Base-by-base conservation (phyloP, 768 basidiomycete genomes). In the Jaapia argillacea region DNA sequence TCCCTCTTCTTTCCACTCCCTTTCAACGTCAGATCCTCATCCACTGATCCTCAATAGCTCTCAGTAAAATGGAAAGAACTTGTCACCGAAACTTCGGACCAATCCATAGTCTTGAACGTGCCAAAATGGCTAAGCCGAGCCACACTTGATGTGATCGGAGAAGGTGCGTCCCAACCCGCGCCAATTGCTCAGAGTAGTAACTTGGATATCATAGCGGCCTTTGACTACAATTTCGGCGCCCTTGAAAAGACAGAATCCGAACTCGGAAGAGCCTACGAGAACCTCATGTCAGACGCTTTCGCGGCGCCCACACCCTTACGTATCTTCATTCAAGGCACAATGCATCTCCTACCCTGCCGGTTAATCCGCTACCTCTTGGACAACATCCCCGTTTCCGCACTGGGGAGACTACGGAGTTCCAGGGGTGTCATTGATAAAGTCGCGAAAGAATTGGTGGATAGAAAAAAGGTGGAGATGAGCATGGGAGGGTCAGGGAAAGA, bases 221-320 rank as follows among this genome's bases (percentile, higher is more conserved):
- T 63, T 37, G 75, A 76, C 51, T 75, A 75, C 53, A 67, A 75
- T 14, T 75, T 79, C 45, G 74, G 73, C 21, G 71, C 71, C 0
- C 51, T 77, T n/a, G 59, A 67, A 10, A 61, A 73, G 43, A 52
- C 60, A 2, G 64, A 74, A 36, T 75, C 75, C 53, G 68, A 70
- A 45, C 70, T 79, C 37, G 72, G 70, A 57, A 66, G 69, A 48
- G 71, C 75, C 3, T 78, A 77, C 53, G 64, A 67, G 44, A 74
- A 71, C 28, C 60, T 75, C 13, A 3, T 16, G 28, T 33, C 16
- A 33, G 28, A 10, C 28, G 28, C 28, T 10, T 33, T 33, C 28
- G 28, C 28, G 28, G 21, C 2, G 10, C 28, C 28, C 6, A 43
- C 42, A 20, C 20, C 42, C 10, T 10, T 36, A 16, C 5, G 20